Conservation (phyloP, 495 filamentous ascomycete species). For the Talaromyces thailandensis region DNA sequence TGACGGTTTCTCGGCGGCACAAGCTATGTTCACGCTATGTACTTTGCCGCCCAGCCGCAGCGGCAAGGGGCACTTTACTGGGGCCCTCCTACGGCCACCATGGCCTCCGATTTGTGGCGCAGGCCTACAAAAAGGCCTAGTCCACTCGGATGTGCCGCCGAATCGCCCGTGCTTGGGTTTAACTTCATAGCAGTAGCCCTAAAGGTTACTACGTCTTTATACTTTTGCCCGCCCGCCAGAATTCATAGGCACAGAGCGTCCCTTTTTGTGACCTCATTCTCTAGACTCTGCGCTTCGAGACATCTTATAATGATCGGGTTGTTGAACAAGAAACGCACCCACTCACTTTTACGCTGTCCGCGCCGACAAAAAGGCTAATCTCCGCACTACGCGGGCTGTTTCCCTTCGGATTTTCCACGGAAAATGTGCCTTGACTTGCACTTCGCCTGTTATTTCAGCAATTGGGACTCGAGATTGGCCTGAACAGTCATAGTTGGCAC, state of each 20-base stretch:
- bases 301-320: not conserved
- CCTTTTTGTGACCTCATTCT: not conserved
- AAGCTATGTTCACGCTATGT: slow-evolving; percentile 3
- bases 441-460: not conserved
- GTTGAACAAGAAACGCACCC: not conserved
- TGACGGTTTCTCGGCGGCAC: slow-evolving; percentile 2
- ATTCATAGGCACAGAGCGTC: slow-evolving; percentile 5
- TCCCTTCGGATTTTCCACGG: not conserved
- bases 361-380: slow-evolving; percentile 5
- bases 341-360: slow-evolving; percentile 2
- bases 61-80: slow-evolving; percentile 7
- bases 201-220: not conserved
- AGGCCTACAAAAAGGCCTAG: not conserved
- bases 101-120: slow-evolving; percentile 2
- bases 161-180: slow-evolving; percentile 7
- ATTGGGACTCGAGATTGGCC: not conserved
- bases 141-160: slow-evolving; percentile 9
- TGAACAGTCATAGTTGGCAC: not conserved
- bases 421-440: not conserved
- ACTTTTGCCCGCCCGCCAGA: not conserved
- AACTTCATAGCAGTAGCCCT: slow-evolving; percentile 4
- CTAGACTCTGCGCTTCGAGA: slow-evolving; percentile 2
- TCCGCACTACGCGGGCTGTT: not conserved
- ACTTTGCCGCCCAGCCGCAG: slow-evolving; percentile 9
- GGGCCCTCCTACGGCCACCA: not conserved